Evolutionary conservation across 441 rosid genomes (phyloP), one percentile per base, ranked within the genome.

Genomic region (Erodium moschatum): DNA sequence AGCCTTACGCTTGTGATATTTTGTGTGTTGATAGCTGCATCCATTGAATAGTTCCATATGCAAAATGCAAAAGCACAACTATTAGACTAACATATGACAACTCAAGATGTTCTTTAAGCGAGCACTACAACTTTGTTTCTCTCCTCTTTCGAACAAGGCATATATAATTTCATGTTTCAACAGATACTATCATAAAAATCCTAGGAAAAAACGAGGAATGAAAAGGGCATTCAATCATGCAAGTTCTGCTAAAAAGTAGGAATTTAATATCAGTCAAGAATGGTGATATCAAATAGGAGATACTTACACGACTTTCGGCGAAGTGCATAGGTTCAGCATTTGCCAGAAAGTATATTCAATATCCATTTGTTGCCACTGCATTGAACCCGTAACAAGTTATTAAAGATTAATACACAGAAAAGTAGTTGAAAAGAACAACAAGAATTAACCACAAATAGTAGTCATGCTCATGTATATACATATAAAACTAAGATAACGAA

Each of bases 341-440:
- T 89, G 97, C 99, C 97, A 91, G 82, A 95, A 91, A 64, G 97
- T 89, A 80, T 91, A 95, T 69, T 91, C 99, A 70, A 95, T 80
- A 79, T 95, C 99, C 99, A 95, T 95, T 90, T 95, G 99, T 79
- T 88, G 99, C 99, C 97, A 94, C 97, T 90, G 80, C 73, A 89
- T 75, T 27, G 63, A 73, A 68, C 70, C 63, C 29, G 15, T 46
- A 46, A 56, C 62, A 56, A 56, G 62, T 56, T 33, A 33, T 33
- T 33, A 5, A 33, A 33, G 38, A 1, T 35, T 35, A 35, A 35
- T 35, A 35, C 8, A 35, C 40, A 35, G 40, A 35, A 35, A 35
- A 35, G 40, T 6, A 35, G 40, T 35, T 35, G 40, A 35, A 35
- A 35, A 35, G 8, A 35, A 35, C 0, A 35, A 35, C 9, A 0